Evolutionary conservation across 768 basidiomycete species (phyloP).

Genomic region (Naganishia onofrii): DNA sequence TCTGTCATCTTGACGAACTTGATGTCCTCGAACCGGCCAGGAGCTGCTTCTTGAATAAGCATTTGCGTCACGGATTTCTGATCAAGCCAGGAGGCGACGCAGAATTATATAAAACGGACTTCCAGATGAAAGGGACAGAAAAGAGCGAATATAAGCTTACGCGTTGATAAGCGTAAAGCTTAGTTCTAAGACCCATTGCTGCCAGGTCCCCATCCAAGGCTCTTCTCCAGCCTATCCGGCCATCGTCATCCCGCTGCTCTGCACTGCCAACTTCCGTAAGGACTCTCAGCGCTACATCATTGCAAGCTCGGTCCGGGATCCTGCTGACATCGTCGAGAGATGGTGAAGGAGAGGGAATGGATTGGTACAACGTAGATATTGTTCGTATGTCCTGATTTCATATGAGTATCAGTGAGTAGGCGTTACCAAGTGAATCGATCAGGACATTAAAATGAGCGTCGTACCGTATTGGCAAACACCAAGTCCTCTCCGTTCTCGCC

Average conservation of each 20-base stretch:
- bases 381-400: constrained; percentile 10
- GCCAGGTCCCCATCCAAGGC: not conserved
- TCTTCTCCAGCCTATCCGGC: not conserved
- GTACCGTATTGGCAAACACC: constrained; percentile 2
- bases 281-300: not conserved
- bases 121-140: no score
- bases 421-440: not conserved
- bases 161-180: constrained; percentile 18
- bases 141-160: constrained; percentile 5
- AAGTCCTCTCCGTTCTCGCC: not conserved
- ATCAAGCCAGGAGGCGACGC: not conserved
- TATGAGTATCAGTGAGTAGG: not conserved
- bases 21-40: constrained; percentile 32
- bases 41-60: constrained; percentile 2
- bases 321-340: not conserved
- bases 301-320: not conserved
- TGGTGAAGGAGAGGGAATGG: constrained; percentile 11
- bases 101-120: no score
- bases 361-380: constrained; percentile 20
- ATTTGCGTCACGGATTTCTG: constrained; percentile 24
- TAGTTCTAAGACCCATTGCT: constrained; percentile 1
- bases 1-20: constrained; percentile 37
- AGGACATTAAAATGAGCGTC: not conserved
- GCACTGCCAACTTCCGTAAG: not conserved
- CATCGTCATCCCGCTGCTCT: no score